Base-by-base conservation (phyloP, 1,284 basidiomycete species). In the Wolfiporia cocos region DNA sequence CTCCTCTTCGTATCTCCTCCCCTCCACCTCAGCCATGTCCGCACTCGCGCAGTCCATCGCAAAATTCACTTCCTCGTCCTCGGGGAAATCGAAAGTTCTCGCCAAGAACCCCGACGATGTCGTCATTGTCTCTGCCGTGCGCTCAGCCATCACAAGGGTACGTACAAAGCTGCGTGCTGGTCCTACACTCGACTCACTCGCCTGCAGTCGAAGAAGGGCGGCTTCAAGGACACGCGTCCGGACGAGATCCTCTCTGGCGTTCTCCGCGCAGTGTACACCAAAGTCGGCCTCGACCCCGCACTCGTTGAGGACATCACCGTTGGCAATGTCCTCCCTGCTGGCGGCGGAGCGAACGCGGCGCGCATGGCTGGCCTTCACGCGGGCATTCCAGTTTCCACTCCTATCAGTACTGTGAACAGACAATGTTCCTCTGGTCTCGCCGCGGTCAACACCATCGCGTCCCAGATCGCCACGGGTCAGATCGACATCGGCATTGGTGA, bases 401-500 rank as follows among this genome's bases (percentile, higher is more conserved):
- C 89, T 18, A 66, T 98, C 64, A 86, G 87, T 69, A 95, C 94
- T 12, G 74, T 97, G 51, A 98, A 99, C 73, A 74, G 95, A 43
- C 92, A 95, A 63, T 99, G 95, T 68, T 95, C 92, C 1, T 92
- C 88, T 23, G 93, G 94, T 49, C 74, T 99, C 38, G 82, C 88
- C 26, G 86, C 92, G 23, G 79, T 96, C 49, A 88, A 84, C 65
- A 81, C 91, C 64, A 92, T 98, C 53, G 93, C 95, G 40, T 91
- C 91, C 62, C 76, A 90, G 64, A 98, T 99, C 61, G 65, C 68
- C 39, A 63, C 75, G 4, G 90, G 91, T 1, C 81, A 92, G 66
- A 93, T 95, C 52, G 86, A 94, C 62, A 86, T 97, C 58, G 94
- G 95, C 51, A 92, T 98, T 48, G 90, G 88, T 86, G 52, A 52